Percentiles rank a stretch among this genome's conserved stretches.
These are phyloP conservation scores for Talaromyces amestolkiae DNA, from an alignment of 2,329 filamentous ascomycete species.

Conservation along the genomic window DNA sequence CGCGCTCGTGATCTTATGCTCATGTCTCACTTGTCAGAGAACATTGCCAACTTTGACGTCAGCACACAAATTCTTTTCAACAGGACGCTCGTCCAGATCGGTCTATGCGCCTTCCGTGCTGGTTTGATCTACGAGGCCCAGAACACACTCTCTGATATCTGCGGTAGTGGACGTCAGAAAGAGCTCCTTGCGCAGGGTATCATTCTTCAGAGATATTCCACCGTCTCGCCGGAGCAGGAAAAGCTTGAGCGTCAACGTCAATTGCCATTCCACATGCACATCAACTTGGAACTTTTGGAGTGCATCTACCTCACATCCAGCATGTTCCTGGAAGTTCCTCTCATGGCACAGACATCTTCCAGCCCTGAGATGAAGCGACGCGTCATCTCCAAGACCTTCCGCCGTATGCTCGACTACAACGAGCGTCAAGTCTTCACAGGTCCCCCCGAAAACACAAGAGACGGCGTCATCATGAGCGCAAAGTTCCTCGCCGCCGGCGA, in stretches of 20 bases:
- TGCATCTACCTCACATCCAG: slow-evolving; percentile 98
- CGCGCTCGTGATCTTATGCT: slow-evolving; percentile 98
- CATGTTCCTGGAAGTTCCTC: slow-evolving; percentile 97
- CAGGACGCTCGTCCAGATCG: slow-evolving; percentile 94
- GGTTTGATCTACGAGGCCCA: slow-evolving; percentile 97
- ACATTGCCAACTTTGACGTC: slow-evolving; percentile 93
- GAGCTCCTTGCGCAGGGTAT: slow-evolving; percentile 96
- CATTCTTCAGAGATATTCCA: slow-evolving; percentile 94
- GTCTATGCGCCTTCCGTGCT: slow-evolving; percentile 95
- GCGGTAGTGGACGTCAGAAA: slow-evolving; percentile 95
- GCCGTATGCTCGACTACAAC: slow-evolving; percentile 98
- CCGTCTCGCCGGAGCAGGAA: slow-evolving; percentile 96
- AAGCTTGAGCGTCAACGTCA: slow-evolving; percentile 95
- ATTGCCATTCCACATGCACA: slow-evolving; percentile 99
- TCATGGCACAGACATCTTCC: slow-evolving; percentile 93
- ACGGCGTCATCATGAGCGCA: slow-evolving; percentile 98
- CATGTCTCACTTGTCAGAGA: slow-evolving; percentile 98
- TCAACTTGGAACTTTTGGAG: slow-evolving; percentile 96
- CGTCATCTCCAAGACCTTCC: slow-evolving; percentile 98
- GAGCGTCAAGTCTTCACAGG: slow-evolving; percentile 99
- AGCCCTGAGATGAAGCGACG: slow-evolving; percentile 96
- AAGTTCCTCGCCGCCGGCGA: slow-evolving; percentile 95
- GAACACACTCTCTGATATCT: slow-evolving; percentile 96
- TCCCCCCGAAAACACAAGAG: slow-evolving; percentile 95
- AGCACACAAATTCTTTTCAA: slow-evolving; percentile 98